These are phyloP conservation scores for Arctostaphylos glauca DNA, from an alignment of 148 eudicot species.

Conservation along the genomic window DNA sequence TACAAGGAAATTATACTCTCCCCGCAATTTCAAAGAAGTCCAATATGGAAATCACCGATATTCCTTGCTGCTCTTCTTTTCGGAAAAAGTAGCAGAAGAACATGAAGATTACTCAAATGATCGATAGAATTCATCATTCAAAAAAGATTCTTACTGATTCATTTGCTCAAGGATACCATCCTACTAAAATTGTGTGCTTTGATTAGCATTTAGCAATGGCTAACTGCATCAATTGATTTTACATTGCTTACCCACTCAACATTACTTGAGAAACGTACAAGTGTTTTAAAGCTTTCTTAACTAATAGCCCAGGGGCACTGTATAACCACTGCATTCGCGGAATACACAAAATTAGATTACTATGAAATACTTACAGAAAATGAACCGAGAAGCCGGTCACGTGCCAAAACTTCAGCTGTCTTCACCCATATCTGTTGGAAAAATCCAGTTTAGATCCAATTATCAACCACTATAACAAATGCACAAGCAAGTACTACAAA, in stretches of 20 bases:
- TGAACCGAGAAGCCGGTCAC: conserved; percentile 92
- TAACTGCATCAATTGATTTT: neutral
- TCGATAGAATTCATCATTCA: neutral
- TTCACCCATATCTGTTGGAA: conserved; percentile 86
- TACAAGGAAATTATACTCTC: neutral
- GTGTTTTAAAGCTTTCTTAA: neutral
- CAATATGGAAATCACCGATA: neutral
- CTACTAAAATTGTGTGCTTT: neutral
- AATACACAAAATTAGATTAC: conserved; percentile 2
- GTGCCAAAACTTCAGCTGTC: conserved; percentile 90
- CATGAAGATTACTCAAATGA: neutral
- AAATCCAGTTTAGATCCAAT: conserved; percentile 14
- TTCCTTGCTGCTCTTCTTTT: neutral
- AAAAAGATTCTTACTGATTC: neutral
- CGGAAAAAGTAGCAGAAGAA: neutral
- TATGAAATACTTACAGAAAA: conserved; percentile 52
- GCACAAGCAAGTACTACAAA: neutral
- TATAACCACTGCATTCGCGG: neutral
- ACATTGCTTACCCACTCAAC: neutral
- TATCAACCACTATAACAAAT: neutral
- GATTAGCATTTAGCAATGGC: neutral
- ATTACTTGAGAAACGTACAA: neutral
- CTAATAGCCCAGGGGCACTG: neutral
- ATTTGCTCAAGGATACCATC: neutral
- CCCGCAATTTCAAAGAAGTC: neutral